A percentile compares a stretch with the other conserved stretches of the same genome.
Evolutionary conservation across 169 alveolate genomes (phyloP).

Genomic region (Eimeria brunetti): DNA sequence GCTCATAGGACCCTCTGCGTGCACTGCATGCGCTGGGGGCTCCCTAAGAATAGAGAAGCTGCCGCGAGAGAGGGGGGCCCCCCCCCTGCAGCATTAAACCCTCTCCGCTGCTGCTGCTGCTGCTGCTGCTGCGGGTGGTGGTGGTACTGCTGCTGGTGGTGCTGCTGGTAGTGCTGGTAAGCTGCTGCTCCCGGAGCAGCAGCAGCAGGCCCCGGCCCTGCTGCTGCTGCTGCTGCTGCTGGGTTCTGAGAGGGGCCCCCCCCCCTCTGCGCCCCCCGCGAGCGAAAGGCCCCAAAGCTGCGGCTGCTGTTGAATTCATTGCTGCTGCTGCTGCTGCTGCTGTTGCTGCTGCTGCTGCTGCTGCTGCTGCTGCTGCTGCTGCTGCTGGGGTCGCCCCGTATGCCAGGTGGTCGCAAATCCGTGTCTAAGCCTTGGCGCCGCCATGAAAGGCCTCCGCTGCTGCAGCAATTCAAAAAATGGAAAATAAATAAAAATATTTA

Average conservation of each 20-base stretch:
- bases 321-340: conserved; percentile 33
- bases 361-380: not conserved
- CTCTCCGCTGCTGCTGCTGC: conserved; percentile 53
- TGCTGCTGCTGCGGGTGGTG: not conserved
- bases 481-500: too few relatives aligned
- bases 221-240: conserved; percentile 25
- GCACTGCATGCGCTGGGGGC: not conserved
- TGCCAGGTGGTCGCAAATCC: conserved; percentile 30
- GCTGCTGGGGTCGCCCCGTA: not conserved
- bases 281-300: conserved; percentile 15
- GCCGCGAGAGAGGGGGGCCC: not conserved
- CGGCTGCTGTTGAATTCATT: not conserved
- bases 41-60: not conserved
- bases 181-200: too few relatives aligned
- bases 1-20: conserved; percentile 12
- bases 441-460: conserved; percentile 60
- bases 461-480: not conserved
- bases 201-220: not conserved
- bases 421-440: conserved; percentile 14
- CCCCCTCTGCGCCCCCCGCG: not conserved
- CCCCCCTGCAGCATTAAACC: conserved; percentile 8
- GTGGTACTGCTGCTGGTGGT: too few relatives aligned
- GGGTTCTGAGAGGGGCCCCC: not conserved
- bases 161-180: too few relatives aligned
- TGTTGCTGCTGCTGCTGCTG: not conserved